Evolutionary conservation across 2,329 filamentous ascomycete genomes (phyloP).

Genomic region (Diaporthe caulivora): DNA sequence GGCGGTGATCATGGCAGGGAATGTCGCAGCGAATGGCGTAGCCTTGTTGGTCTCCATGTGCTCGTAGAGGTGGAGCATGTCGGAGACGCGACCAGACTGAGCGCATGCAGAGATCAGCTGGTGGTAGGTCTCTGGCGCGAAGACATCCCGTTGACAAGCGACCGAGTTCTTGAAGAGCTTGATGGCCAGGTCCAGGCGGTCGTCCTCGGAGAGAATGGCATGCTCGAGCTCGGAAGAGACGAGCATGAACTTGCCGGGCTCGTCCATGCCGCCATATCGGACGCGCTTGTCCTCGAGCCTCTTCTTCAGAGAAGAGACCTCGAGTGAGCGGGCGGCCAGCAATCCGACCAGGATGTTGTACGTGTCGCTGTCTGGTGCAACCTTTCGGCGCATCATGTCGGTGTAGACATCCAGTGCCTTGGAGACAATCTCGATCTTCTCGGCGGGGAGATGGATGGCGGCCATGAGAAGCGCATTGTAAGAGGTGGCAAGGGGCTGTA

Average conservation of each 20-base stretch:
- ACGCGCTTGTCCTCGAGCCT: constrained; percentile 83
- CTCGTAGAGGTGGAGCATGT: constrained; percentile 91
- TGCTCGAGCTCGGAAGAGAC: constrained; percentile 89
- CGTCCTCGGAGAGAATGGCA: constrained; percentile 87
- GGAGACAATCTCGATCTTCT: constrained; percentile 85
- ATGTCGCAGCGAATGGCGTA: constrained; percentile 82
- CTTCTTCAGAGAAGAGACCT: constrained; percentile 80
- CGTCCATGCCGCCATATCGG: constrained; percentile 87
- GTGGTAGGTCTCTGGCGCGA: constrained; percentile 86
- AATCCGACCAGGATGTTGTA: constrained; percentile 90
- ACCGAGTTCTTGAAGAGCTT: constrained; percentile 86
- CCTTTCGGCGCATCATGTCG: constrained; percentile 91
- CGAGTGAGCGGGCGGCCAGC: constrained; percentile 83
- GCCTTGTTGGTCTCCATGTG: constrained; percentile 88
- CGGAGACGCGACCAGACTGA: constrained; percentile 80
- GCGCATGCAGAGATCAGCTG: constrained; percentile 90
- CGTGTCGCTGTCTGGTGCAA: constrained; percentile 85
- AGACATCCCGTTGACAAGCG: constrained; percentile 70
- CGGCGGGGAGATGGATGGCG: constrained; percentile 83
- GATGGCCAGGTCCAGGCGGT: constrained; percentile 86
- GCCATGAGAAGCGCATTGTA: constrained; percentile 93
- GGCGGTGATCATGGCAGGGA: constrained; percentile 94
- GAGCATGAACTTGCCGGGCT: constrained; percentile 88
- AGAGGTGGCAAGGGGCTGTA: constrained; percentile 84
- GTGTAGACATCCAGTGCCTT: constrained; percentile 96